These are phyloP conservation scores for Carex parvula DNA, from an alignment of 176 grass and related monocot species.

Conservation along the genomic window DNA sequence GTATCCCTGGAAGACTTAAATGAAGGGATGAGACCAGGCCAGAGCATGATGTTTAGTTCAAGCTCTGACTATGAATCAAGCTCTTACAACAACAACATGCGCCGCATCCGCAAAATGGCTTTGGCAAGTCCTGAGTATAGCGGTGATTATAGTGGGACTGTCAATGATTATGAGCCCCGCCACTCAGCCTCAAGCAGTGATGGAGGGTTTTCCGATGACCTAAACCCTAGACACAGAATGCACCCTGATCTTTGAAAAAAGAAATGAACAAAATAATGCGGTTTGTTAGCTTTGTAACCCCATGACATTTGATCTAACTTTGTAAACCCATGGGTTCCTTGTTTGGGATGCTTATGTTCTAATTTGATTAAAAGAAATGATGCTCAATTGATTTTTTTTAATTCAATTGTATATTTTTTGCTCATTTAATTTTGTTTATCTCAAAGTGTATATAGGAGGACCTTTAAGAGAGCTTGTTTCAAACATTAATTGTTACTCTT, in stretches of 20 bases:
- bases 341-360: slow-evolving; percentile 17
- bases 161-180: background rate
- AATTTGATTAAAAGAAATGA: slow-evolving; percentile 21
- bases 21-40: slow-evolving; percentile 52
- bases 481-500: background rate
- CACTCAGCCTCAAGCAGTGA: slow-evolving; percentile 19
- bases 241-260: slow-evolving; percentile 16
- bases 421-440: slow-evolving; percentile 7
- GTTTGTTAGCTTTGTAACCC: slow-evolving; percentile 14
- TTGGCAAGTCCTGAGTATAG: slow-evolving; percentile 31
- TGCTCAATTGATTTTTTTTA: background rate
- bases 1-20: slow-evolving; percentile 65
- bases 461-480: slow-evolving; percentile 13
- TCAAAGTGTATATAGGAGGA: slow-evolving; percentile 14
- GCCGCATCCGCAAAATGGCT: slow-evolving; percentile 28
- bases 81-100: slow-evolving; percentile 32
- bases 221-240: slow-evolving; percentile 29
- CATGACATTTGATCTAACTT: slow-evolving; percentile 7
- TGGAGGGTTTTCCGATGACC: slow-evolving; percentile 15
- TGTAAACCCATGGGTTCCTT: background rate
- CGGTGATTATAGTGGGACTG: slow-evolving; percentile 25
- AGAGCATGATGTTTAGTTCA: slow-evolving; percentile 50
- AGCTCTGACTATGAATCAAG: slow-evolving; percentile 19
- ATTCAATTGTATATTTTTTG: slow-evolving; percentile 13
- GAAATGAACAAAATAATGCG: background rate